Conservation (phyloP, 2,329 filamentous ascomycete genomes). For the Karstenula rhodostoma region DNA sequence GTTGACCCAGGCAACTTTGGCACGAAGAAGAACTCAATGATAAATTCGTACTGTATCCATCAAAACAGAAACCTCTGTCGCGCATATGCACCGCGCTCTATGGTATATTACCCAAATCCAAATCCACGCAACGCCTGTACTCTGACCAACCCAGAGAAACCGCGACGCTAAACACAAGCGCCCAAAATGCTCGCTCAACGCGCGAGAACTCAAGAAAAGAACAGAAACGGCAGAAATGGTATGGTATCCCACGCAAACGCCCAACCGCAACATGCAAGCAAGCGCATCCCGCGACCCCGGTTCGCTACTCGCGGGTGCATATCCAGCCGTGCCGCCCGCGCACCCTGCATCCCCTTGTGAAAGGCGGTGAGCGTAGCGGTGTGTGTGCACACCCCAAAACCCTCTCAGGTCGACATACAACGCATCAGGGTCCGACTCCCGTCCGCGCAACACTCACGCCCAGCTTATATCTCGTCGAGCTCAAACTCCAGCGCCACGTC, state of each 20-base stretch:
- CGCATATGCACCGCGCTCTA: constrained; percentile 7
- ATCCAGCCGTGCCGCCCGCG: background rate
- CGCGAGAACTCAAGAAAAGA: background rate
- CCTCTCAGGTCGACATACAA: background rate
- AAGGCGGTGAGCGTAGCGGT: constrained; percentile 15
- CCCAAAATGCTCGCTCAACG: background rate
- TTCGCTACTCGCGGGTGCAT: background rate
- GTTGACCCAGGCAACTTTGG: background rate
- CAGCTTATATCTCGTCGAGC: constrained; percentile 48
- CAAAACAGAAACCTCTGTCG: constrained; percentile 19
- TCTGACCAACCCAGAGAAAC: background rate
- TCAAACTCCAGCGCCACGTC: constrained; percentile 54
- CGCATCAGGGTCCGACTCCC: too few species aligned
- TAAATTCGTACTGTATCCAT: constrained; percentile 10
- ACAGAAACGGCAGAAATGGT: background rate
- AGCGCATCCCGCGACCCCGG: too few species aligned
- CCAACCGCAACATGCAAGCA: background rate
- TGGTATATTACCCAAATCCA: constrained; percentile 5
- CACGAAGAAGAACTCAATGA: background rate
- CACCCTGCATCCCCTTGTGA: background rate
- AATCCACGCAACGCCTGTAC: constrained; percentile 1
- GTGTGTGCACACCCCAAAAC: constrained; percentile 5
- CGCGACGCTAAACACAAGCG: constrained; percentile 2
- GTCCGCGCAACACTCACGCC: background rate
- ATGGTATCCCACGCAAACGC: constrained; percentile 3